phyloP scores from a whole-genome alignment of 2,329 filamentous ascomycete species.

The Trichoderma simmonsii region DNA sequence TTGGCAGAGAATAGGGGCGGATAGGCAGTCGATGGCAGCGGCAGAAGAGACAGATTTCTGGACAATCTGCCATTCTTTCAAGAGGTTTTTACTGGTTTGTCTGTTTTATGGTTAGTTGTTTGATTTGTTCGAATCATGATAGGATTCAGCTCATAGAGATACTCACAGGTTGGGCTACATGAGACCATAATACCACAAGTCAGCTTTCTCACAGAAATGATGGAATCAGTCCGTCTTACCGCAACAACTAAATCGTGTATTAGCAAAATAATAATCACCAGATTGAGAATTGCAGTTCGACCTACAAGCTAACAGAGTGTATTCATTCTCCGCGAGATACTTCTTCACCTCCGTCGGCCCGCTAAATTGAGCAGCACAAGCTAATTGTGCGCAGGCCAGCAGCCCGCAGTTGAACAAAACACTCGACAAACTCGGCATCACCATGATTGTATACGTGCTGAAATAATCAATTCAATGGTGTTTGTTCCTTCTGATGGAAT shows the following conservation, averaged over 20 bases:
- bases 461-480: background rate
- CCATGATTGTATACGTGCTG: background rate
- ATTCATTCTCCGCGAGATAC: conserved; percentile 20
- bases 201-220: background rate
- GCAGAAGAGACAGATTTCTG: conserved; percentile 20
- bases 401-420: conserved; percentile 8
- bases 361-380: conserved; percentile 17
- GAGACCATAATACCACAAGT: background rate
- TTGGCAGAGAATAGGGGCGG: conserved; percentile 36
- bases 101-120: background rate
- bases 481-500: background rate
- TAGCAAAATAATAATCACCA: background rate
- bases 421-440: background rate
- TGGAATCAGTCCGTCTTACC: background rate
- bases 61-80: conserved; percentile 23
- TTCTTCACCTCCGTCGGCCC: conserved; percentile 14
- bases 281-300: background rate
- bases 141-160: background rate
- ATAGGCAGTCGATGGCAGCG: conserved; percentile 42
- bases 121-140: background rate
- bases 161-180: conserved; percentile 21
- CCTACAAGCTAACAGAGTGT: conserved; percentile 35
- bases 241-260: conserved; percentile 17
- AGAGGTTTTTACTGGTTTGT: conserved; percentile 18
- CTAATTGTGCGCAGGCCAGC: background rate